Percentiles rank a stretch among this genome's conserved stretches.
Evolutionary conservation across 768 basidiomycete species (phyloP).

Genomic region (Phanerochaete sordida): DNA sequence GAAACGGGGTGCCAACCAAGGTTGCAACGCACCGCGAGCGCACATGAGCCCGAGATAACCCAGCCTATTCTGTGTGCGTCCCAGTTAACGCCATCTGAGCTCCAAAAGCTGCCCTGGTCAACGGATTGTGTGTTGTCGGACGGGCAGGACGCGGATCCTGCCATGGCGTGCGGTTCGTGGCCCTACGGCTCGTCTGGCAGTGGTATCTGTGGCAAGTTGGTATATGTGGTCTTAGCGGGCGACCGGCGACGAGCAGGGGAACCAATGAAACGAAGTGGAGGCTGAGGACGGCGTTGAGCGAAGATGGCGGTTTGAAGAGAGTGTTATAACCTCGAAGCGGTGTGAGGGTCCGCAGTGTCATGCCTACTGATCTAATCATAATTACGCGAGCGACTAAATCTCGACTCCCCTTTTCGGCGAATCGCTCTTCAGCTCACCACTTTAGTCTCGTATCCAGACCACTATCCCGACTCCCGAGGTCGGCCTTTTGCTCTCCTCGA

Average conservation of each 20-base stretch:
- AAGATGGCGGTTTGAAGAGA: neutral
- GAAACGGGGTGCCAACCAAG: neutral
- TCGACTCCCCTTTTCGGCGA: neutral
- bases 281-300: neutral
- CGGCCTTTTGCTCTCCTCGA: too few species aligned
- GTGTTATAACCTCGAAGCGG: neutral
- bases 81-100: constrained; percentile 50
- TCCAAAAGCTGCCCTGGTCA: constrained; percentile 68
- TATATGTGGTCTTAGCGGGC: neutral
- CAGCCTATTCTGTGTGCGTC: constrained; percentile 67
- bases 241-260: neutral
- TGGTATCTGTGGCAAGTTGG: neutral
- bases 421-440: neutral
- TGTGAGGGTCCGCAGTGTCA: neutral
- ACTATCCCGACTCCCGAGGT: too few species aligned
- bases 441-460: too few species aligned
- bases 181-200: neutral
- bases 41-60: constrained; percentile 64
- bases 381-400: neutral
- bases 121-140: constrained; percentile 44
- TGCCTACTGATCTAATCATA: neutral
- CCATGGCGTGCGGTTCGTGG: neutral
- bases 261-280: neutral
- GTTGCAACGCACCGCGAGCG: constrained; percentile 45
- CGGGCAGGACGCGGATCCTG: constrained; percentile 35